Evolutionary conservation across 257 asterid species (phyloP).

Genomic region (Rauvolfia tetraphylla): DNA sequence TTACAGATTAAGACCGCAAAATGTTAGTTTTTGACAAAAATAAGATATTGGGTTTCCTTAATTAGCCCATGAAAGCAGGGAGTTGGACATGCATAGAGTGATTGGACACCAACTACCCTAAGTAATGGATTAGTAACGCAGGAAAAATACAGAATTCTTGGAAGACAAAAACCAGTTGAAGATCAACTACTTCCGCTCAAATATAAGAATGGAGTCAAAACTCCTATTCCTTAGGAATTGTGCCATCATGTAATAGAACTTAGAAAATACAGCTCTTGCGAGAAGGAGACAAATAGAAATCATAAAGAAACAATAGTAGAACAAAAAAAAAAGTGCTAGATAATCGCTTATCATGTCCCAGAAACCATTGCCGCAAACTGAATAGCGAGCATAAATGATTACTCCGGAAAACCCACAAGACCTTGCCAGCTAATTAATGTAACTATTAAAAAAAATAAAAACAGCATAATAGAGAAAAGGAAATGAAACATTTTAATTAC

Average conservation of each 20-base stretch:
- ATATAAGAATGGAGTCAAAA: neutral
- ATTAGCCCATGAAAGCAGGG: neutral
- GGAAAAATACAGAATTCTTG: neutral
- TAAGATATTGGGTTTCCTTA: neutral
- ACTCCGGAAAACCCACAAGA: neutral
- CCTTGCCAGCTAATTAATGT: neutral
- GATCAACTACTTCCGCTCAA: neutral
- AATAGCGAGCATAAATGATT: neutral
- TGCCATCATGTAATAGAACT: neutral
- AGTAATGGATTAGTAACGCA: neutral
- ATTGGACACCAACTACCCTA: neutral
- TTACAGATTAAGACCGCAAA: neutral
- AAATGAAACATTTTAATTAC: conserved; percentile 25
- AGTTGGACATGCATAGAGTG: neutral
- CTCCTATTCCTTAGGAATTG: neutral
- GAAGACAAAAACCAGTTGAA: neutral
- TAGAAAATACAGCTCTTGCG: neutral
- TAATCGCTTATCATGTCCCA: neutral
- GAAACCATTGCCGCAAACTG: conserved; percentile 4
- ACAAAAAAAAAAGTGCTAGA: neutral
- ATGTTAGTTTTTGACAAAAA: neutral
- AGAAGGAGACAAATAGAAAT: no score
- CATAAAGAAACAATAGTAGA: neutral
- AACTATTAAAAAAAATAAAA: neutral
- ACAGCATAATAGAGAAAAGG: neutral